Evolutionary conservation across 2,329 filamentous ascomycete species (phyloP).

Genomic region (Emydomyces testavorans): DNA sequence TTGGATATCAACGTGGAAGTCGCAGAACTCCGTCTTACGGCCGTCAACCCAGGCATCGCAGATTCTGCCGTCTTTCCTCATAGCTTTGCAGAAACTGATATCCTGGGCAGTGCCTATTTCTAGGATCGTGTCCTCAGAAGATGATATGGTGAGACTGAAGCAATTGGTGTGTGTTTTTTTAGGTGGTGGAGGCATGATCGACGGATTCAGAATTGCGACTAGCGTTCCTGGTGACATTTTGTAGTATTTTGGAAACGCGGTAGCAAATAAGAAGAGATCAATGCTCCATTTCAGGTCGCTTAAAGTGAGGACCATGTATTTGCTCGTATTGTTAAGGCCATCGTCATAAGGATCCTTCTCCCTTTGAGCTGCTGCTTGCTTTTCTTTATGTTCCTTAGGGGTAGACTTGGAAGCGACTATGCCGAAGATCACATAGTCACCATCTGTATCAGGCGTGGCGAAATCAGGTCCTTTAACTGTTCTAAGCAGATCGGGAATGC

Average conservation of each 20-base stretch:
- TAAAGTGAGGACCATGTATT: conserved; percentile 85
- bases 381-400: conserved; percentile 51
- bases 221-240: conserved; percentile 86
- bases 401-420: conserved; percentile 82
- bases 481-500: conserved; percentile 68
- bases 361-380: conserved; percentile 31
- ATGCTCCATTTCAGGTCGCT: conserved; percentile 84
- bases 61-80: conserved; percentile 69
- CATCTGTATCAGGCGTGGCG: conserved; percentile 67
- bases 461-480: conserved; percentile 74
- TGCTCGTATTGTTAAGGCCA: conserved; percentile 48
- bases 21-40: conserved; percentile 79
- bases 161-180: conserved; percentile 64
- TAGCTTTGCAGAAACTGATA: conserved; percentile 73
- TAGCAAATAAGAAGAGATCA: conserved; percentile 83
- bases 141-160: conserved; percentile 76
- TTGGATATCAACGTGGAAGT: conserved; percentile 78
- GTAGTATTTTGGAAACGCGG: conserved; percentile 86
- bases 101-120: conserved; percentile 79
- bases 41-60: conserved; percentile 81
- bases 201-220: conserved; percentile 82
- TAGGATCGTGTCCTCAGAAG: conserved; percentile 75
- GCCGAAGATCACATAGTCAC: conserved; percentile 80
- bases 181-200: conserved; percentile 73
- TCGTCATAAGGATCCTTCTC: conserved; percentile 39